These are phyloP conservation scores for Linderniella brevidens DNA, from an alignment of 257 asterid genomes.

Conservation along the genomic window DNA sequence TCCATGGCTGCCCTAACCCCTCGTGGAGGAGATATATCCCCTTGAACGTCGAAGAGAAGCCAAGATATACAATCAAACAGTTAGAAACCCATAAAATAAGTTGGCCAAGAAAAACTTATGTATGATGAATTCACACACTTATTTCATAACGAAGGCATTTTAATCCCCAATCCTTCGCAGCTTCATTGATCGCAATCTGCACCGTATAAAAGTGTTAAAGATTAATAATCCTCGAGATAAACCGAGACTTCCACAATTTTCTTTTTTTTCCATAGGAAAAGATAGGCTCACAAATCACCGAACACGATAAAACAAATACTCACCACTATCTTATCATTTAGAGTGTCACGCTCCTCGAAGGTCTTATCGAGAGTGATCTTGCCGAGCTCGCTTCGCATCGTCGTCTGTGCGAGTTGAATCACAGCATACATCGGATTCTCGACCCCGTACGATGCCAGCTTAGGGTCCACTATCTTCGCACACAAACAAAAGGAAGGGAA, in stretches of 20 bases:
- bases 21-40: constrained; percentile 69
- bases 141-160: constrained; percentile 69
- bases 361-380: no score
- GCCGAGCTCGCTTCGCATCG: no score
- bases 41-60: constrained; percentile 12
- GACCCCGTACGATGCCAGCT: no score
- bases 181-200: constrained; percentile 63
- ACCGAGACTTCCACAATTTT: no score
- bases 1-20: constrained; percentile 74
- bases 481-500: no score
- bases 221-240: neutral
- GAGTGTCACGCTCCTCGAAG: no score
- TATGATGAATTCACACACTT: constrained; percentile 22
- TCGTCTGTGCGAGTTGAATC: no score
- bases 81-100: neutral
- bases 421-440: no score
- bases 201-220: constrained; percentile 3
- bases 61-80: constrained; percentile 1
- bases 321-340: no score
- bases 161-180: constrained; percentile 63
- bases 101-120: neutral
- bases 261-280: no score
- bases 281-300: no score
- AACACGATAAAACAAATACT: neutral
- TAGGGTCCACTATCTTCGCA: no score